Evolutionary conservation across 192 early-diverging fungal species (phyloP), one percentile per base, ranked within the genome.

Genomic region (Coemansia sp.): DNA sequence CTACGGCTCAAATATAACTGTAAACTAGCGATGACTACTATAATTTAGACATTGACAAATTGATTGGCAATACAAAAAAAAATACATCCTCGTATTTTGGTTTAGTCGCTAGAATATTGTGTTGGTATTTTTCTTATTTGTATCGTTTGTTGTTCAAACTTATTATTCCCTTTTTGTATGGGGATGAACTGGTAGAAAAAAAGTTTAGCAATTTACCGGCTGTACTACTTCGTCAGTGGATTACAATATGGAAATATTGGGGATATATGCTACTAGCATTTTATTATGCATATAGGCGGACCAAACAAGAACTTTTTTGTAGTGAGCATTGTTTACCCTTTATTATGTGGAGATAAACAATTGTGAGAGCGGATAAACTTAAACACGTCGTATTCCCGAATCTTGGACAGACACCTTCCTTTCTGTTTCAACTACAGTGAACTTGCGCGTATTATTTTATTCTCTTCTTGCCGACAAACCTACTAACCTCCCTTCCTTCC

Each of bases 291-390:
- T 46, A 46, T 46, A 46, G 39, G 39, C 39, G 39, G 39, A 17
- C 39, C 39, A 46, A 46, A 46, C 39, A 46, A 46, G 39, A 46
- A 46, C 14, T 17, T 46, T 46, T 14, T 46, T 17, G 11, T 46
- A 17, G 19, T 27, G 61, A 25, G 61, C 46, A 63, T 61, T 50
- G 59, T 61, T 46, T 46, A 46, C 39, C 39, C 39, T 46, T 46
- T 46, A 2, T 17, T 46, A 7, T 46, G 39, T 46, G 39, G 29
- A 55, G 54, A 55, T 55, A 55, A 55, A 46, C 39, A 46, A 46
- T 46, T 46, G 39, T 14, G 39, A 46, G 14, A 14, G 21, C 54
- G 54, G 54, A 19, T 55, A 55, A 55, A 55, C 54, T 30, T 55
- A 30, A 46, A 46, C 39, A 46, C 39, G 39, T 17, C 39, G 39